Evolutionary conservation across 495 filamentous ascomycete genomes (phyloP).

Genomic region (Durotheca rogersii): DNA sequence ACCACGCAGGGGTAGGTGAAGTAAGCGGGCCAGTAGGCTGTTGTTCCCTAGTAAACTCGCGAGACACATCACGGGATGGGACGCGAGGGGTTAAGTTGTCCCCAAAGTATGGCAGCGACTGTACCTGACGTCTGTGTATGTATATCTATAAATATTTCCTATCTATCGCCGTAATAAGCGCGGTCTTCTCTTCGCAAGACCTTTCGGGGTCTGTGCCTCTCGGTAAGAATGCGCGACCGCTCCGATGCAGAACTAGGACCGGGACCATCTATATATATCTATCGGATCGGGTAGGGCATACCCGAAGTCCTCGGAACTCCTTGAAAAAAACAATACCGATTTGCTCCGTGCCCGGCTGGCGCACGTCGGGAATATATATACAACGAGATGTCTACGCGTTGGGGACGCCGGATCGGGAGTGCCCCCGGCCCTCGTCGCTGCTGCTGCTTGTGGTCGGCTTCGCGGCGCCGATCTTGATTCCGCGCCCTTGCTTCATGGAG

Average conservation of each 20-base stretch:
- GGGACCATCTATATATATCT: background rate
- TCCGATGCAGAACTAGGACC: background rate
- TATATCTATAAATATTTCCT: background rate
- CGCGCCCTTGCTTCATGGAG: constrained; percentile 26
- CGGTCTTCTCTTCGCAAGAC: too few relatives aligned
- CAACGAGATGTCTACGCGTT: too few relatives aligned
- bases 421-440: constrained; percentile 28
- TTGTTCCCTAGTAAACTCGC: too few relatives aligned
- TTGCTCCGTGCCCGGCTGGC: constrained; percentile 7
- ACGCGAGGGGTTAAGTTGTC: too few relatives aligned
- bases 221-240: background rate
- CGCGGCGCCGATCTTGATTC: constrained; percentile 39
- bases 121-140: too few relatives aligned
- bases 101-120: too few relatives aligned
- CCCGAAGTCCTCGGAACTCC: background rate
- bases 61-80: too few relatives aligned
- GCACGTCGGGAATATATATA: constrained; percentile 4
- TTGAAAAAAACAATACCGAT: constrained; percentile 12
- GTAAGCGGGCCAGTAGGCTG: too few relatives aligned
- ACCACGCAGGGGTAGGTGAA: too few relatives aligned
- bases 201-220: too few relatives aligned
- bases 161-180: too few relatives aligned
- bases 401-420: constrained; percentile 1
- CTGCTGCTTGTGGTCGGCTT: constrained; percentile 30
- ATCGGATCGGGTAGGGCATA: background rate